Conservation (phyloP, 257 asterid genomes). For the Parsonsia alboflavescens region DNA sequence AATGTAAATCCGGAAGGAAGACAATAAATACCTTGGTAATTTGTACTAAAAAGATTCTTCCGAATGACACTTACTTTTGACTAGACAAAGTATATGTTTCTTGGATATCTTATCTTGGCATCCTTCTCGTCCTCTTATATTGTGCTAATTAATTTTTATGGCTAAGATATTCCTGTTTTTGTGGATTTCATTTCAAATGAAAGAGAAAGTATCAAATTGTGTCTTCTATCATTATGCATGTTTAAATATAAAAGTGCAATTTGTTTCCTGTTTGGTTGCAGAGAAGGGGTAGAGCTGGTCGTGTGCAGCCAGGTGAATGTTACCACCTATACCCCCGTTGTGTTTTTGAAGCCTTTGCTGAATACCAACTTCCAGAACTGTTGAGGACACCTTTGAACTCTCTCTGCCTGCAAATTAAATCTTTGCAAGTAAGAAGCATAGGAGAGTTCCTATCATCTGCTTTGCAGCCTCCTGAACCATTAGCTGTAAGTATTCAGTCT, state of each 20-base stretch:
- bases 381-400: slow-evolving; percentile 93
- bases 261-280: slow-evolving; percentile 30
- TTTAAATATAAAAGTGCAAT: neutral
- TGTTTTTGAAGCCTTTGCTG: slow-evolving; percentile 92
- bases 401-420: slow-evolving; percentile 96
- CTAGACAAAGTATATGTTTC: neutral
- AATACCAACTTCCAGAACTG: slow-evolving; percentile 96
- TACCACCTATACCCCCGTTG: slow-evolving; percentile 91
- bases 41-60: neutral
- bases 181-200: neutral
- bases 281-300: slow-evolving; percentile 99
- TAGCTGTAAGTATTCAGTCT: slow-evolving; percentile 62
- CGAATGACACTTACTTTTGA: neutral
- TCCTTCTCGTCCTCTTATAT: neutral
- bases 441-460: slow-evolving; percentile 89
- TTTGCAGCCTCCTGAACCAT: slow-evolving; percentile 86
- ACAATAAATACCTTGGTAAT: neutral
- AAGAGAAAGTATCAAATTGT: neutral
- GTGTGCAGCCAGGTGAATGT: slow-evolving; percentile 98
- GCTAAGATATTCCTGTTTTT: neutral
- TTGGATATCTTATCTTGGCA: neutral
- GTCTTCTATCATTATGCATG: neutral
- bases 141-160: neutral
- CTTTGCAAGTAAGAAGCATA: slow-evolving; percentile 80
- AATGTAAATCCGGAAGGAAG: neutral